Evolutionary conservation across 257 asterid genomes (phyloP), one percentile per base, ranked within the genome.

Genomic region (Craterostigma plantagineum): DNA sequence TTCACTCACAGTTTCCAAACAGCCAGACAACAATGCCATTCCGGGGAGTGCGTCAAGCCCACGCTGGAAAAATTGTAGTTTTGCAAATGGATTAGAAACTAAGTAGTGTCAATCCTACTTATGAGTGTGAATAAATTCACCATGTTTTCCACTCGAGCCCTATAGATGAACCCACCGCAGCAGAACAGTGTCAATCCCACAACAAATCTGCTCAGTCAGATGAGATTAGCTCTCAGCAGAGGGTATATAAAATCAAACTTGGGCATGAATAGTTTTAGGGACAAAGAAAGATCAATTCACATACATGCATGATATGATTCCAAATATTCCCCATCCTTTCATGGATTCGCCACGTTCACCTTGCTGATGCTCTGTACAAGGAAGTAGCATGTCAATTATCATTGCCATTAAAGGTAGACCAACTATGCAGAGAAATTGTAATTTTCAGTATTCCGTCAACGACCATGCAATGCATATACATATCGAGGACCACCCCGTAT

Each of bases 31-130:
- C 49, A 79, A 36, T 3, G 90, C 71, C 64, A 87, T 74, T 60
- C 97, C 95, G 1, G 95, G 97, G 66, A 87, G 65, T 36, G 97
- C 93, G 33, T 87, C 92, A 45, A 79, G 75, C 43, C 93, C 95
- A 7, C 46, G 82, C 95, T 82, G 81, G 53, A 8, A 18, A 42
- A n/a, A n/a, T 39, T n/a, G 12, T 39, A 39, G 16, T 12, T 39
- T 13, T 10, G 15, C 4, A 5, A 6, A 42, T 5, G 23, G 4
- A 10, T 14, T 42, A 5, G 14, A 9, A 6, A 1, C 2, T 16
- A 16, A 14, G 4, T 7, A 43, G 35, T 46, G 48, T 36, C 37
- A 8, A 42, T 7, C 7, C 13, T 14, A 44, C 14, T 11, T 3
- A 11, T 16, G 53, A 33, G 52, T 23, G 56, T 11, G 43, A 45